Conservation (phyloP, 2,329 filamentous ascomycete genomes). For the Aspergillus felis region DNA sequence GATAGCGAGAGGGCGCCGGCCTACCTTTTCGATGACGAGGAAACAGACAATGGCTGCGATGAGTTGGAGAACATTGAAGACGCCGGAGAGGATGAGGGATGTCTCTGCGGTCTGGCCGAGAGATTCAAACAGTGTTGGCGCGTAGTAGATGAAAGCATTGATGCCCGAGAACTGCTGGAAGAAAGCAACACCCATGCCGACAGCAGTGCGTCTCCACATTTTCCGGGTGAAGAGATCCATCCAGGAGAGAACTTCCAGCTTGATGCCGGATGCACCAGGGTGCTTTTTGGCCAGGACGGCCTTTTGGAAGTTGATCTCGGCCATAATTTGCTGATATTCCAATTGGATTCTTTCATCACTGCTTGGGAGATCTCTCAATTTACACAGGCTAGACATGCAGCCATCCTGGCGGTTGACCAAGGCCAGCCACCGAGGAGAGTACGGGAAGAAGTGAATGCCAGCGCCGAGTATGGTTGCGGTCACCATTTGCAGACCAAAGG, state of each 20-base stretch:
- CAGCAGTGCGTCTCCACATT: constrained; percentile 21
- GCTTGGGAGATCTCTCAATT: constrained; percentile 40
- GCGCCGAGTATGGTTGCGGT: constrained; percentile 39
- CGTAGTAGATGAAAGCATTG: constrained; percentile 49
- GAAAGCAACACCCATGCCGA: constrained; percentile 42
- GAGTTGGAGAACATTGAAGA: constrained; percentile 32
- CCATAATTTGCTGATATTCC: constrained; percentile 50
- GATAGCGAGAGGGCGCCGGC: constrained; percentile 22
- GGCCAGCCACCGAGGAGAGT: constrained; percentile 47
- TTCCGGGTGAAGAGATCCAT: constrained; percentile 46
- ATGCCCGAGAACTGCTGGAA: constrained; percentile 43
- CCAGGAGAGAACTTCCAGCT: constrained; percentile 46
- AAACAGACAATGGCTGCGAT: constrained; percentile 26
- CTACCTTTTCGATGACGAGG: constrained; percentile 28
- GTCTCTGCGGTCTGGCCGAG: constrained; percentile 25
- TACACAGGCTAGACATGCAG: constrained; percentile 33
- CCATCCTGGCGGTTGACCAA: constrained; percentile 39
- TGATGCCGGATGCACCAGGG: constrained; percentile 31
- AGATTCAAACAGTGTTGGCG: constrained; percentile 38
- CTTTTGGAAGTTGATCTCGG: constrained; percentile 47
- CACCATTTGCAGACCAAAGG: constrained; percentile 44
- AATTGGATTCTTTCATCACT: constrained; percentile 43
- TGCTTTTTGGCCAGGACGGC: constrained; percentile 38
- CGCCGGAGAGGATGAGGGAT: constrained; percentile 17
- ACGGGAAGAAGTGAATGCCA: constrained; percentile 43